A percentile compares a stretch with the other conserved stretches of the same genome.
Evolutionary conservation across 306 rosid species (phyloP).

Genomic region (Erythrophleum fordii): DNA sequence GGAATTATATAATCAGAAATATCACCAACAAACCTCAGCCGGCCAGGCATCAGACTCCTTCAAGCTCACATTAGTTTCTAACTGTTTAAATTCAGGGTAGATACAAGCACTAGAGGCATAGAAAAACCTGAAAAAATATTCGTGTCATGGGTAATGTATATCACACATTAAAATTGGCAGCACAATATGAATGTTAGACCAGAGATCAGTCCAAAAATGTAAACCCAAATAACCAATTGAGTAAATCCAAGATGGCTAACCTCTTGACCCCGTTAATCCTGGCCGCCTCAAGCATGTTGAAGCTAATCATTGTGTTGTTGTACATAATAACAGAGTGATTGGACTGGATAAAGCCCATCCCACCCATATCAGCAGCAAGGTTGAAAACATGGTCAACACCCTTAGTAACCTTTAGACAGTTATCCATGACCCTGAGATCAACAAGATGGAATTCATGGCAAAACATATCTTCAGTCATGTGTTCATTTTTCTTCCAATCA

Average conservation of each 20-base stretch:
- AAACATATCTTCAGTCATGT: conserved; percentile 98
- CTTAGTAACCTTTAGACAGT: conserved; percentile 84
- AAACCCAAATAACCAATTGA: background rate
- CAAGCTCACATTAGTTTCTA: conserved; percentile 97
- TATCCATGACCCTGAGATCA: conserved; percentile 97
- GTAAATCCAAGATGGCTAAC: conserved; percentile 47
- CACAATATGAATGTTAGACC: background rate
- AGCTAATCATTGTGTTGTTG: conserved; percentile 97
- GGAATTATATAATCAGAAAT: conserved; percentile 24
- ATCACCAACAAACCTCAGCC: conserved; percentile 76
- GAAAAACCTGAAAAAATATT: conserved; percentile 65
- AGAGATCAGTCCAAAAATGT: conserved; percentile 4
- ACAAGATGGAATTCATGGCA: conserved; percentile 97
- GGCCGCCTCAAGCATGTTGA: conserved; percentile 93
- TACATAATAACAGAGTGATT: conserved; percentile 96
- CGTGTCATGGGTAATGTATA: background rate
- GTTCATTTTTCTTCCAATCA: conserved; percentile 99
- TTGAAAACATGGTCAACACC: conserved; percentile 94
- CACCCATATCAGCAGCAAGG: conserved; percentile 99
- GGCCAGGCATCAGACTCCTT: conserved; percentile 99
- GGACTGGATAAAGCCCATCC: conserved; percentile 98
- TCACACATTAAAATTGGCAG: conserved; percentile 24
- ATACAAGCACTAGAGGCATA: conserved; percentile 99
- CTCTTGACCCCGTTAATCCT: conserved; percentile 91
- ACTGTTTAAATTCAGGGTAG: conserved; percentile 94